Percentiles rank a stretch among this genome's conserved stretches.
Evolutionary conservation across 768 basidiomycete genomes (phyloP).

Genomic region (Boletus subcaerulescens): DNA sequence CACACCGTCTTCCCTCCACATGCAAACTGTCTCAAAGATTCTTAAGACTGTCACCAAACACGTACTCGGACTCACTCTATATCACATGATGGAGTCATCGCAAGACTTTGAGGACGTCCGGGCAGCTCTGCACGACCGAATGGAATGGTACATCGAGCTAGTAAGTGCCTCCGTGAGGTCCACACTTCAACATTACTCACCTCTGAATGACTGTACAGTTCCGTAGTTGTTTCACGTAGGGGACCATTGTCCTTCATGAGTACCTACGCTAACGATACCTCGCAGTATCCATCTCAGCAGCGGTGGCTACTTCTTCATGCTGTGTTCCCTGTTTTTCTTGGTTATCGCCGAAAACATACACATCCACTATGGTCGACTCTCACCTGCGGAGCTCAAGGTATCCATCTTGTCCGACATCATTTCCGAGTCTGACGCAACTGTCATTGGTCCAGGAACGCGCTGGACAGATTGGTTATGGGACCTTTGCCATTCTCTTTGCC

Average conservation of each 20-base stretch:
- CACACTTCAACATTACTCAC: background rate
- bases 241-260: background rate
- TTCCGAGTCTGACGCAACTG: background rate
- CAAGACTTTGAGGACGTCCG: slow-evolving; percentile 23
- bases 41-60: background rate
- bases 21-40: slow-evolving; percentile 5
- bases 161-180: slow-evolving; percentile 3
- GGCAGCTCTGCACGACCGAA: slow-evolving; percentile 11
- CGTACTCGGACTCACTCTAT: slow-evolving; percentile 13
- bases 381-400: slow-evolving; percentile 25
- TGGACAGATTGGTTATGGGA: slow-evolving; percentile 10
- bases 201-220: slow-evolving; percentile 3
- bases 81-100: slow-evolving; percentile 16
- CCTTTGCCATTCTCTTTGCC: slow-evolving; percentile 13
- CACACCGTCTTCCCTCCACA: background rate
- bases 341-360: slow-evolving; percentile 19
- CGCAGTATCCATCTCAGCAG: slow-evolving; percentile 18
- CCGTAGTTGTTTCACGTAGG: slow-evolving; percentile 16
- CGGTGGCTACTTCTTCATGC: slow-evolving; percentile 6
- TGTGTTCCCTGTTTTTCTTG: slow-evolving; percentile 14
- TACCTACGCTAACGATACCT: slow-evolving; percentile 1
- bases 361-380: slow-evolving; percentile 20
- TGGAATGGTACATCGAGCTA: slow-evolving; percentile 22
- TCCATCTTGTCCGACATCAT: background rate
- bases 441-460: slow-evolving; percentile 7